Base-by-base conservation (phyloP, 2,329 filamentous ascomycete species). In the Phaeosphaeriaceae sp. region DNA sequence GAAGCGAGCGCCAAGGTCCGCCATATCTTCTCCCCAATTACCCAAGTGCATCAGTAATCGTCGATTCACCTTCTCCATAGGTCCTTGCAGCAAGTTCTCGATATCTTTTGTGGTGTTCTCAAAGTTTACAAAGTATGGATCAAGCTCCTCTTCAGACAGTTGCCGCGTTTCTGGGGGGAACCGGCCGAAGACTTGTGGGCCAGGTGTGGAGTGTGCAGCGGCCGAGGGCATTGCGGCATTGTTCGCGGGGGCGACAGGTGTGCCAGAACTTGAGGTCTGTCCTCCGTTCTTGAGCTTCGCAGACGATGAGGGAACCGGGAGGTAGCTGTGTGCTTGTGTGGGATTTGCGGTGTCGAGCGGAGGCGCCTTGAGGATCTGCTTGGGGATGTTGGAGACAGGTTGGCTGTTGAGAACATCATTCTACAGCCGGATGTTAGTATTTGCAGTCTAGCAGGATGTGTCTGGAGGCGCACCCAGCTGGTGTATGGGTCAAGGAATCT, bases 401-500 rank as follows among this genome's bases (percentile, higher is more conserved):
- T 95, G 91, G 3, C 94, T 94, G 77, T 96, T 89, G 7, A 99
- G 81, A n/a, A 99, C 93, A 79, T 99, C 95, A 74, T 87, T 96
- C 93, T 97, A 62, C 20, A 7, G 31, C 17, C 11, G 10, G 57
- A 54, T 40, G 40, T 66, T 48, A 68, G 61, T 19, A 45, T 3
- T 2, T 5, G 10, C 1, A 19, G 9, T 27, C 22, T 15, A 1
- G n/a, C 11, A 24, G n/a, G 2, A 10, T 3, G 7, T 1, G 5
- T 22, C 19, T 22, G 31, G 45, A 20, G 53, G 74, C 83, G 59
- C 87, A 97, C 93, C 95, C 95, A 99, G 86, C 95, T 98, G 22
- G 94, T 93, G 76, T 99, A 98, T 11, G 96, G 95, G 75, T 99
- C 95, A 33, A 99, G 84, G 74, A 99, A 99, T 66, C 93, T 90